Evolutionary conservation across 805 yeast genomes (phyloP).

Genomic region (Yarrowia divulgata): DNA sequence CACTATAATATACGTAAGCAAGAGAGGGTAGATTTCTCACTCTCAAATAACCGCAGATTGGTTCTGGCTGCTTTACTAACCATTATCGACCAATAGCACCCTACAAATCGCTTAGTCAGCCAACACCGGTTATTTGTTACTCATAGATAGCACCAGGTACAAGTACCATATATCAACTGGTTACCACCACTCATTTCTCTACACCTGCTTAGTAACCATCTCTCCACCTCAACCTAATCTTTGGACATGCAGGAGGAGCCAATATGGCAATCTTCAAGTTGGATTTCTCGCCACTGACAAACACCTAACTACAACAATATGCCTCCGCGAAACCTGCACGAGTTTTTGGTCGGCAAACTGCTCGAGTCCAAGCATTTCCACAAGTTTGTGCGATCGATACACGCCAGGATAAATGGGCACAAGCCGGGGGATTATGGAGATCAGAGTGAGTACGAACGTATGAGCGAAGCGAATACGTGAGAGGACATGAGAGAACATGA

Average conservation of each 20-base stretch:
- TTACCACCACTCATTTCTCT: too few relatives aligned
- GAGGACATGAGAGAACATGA: neutral
- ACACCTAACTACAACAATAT: neutral
- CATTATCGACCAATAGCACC: too few relatives aligned
- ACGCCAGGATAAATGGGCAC: conserved; percentile 23
- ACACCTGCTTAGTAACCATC: neutral
- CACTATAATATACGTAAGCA: too few relatives aligned
- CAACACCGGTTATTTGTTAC: too few relatives aligned
- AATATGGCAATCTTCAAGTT: neutral
- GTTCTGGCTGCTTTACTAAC: too few relatives aligned
- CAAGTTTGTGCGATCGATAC: conserved; percentile 35
- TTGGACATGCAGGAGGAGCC: neutral
- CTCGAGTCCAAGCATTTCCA: conserved; percentile 32
- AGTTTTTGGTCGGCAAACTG: conserved; percentile 28
- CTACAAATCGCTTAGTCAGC: too few relatives aligned
- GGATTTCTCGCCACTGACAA: neutral
- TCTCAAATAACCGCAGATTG: too few relatives aligned
- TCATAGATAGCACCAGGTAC: too few relatives aligned
- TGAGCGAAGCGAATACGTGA: neutral
- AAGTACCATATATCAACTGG: too few relatives aligned
- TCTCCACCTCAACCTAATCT: neutral
- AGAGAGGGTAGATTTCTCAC: too few relatives aligned
- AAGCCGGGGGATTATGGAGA: conserved; percentile 20
- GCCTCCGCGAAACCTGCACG: conserved; percentile 32
- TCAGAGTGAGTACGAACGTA: conserved; percentile 19